phyloP scores from a whole-genome alignment of 306 rosid genomes.

The Prinsepia uniflora region DNA sequence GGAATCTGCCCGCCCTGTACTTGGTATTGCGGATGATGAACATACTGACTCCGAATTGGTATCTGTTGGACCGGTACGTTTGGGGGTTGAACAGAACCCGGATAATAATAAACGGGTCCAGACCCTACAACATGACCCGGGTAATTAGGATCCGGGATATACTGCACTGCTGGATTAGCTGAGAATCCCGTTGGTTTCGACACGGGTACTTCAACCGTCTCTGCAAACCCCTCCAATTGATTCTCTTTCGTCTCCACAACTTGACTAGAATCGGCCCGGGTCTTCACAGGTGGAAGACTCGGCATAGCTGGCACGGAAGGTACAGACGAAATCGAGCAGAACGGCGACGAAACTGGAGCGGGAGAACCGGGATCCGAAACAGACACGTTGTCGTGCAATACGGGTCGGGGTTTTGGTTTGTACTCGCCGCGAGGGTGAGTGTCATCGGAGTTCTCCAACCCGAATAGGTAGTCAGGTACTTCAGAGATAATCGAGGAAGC shows the following conservation, averaged over 20 bases:
- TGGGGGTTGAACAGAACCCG: slow-evolving; percentile 36
- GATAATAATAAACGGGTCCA: slow-evolving; percentile 48
- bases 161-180: slow-evolving; percentile 35
- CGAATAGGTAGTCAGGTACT: slow-evolving; percentile 87
- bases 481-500: slow-evolving; percentile 84
- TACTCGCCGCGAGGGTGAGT: slow-evolving; percentile 32
- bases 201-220: slow-evolving; percentile 23
- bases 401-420: slow-evolving; percentile 35
- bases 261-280: slow-evolving; percentile 43
- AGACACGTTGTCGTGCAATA: slow-evolving; percentile 42
- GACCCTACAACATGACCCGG: slow-evolving; percentile 40
- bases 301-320: slow-evolving; percentile 45
- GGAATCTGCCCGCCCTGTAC: slow-evolving; percentile 43
- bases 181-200: slow-evolving; percentile 27
- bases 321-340: slow-evolving; percentile 57
- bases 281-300: slow-evolving; percentile 77
- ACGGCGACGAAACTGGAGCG: slow-evolving; percentile 53
- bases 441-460: slow-evolving; percentile 72
- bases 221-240: slow-evolving; percentile 25
- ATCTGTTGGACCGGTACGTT: slow-evolving; percentile 40
- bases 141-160: slow-evolving; percentile 34
- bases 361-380: slow-evolving; percentile 85
- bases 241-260: slow-evolving; percentile 32
- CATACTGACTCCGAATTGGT: slow-evolving; percentile 38
- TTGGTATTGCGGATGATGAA: slow-evolving; percentile 49